These are phyloP conservation scores for Jatropha podagrica DNA, from an alignment of 441 rosid species.

Conservation along the genomic window DNA sequence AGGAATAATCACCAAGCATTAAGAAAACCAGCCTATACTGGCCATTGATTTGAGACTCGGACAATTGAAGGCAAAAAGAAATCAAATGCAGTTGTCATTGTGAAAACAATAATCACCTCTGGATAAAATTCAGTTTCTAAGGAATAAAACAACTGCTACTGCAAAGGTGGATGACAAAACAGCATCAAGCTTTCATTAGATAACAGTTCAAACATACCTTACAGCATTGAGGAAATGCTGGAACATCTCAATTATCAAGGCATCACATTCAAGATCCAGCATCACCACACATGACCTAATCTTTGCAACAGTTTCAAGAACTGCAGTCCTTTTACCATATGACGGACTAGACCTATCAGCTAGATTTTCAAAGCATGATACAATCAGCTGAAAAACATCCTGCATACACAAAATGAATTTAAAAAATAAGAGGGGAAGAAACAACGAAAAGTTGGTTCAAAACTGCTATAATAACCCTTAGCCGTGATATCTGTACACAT, in stretches of 20 bases:
- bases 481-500: neutral
- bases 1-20: neutral
- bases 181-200: neutral
- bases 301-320: conserved; percentile 91
- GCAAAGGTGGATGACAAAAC: neutral
- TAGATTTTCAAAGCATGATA: conserved; percentile 73
- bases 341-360: conserved; percentile 71
- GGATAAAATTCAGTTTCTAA: neutral
- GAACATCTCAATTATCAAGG: conserved; percentile 85
- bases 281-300: conserved; percentile 83
- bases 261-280: conserved; percentile 97
- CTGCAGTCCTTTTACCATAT: conserved; percentile 65
- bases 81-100: neutral
- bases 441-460: conserved; percentile 43
- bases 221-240: conserved; percentile 77
- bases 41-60: neutral
- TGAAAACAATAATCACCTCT: neutral
- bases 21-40: neutral
- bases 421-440: conserved; percentile 2
- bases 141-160: neutral
- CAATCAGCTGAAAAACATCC: conserved; percentile 46
- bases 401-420: conserved; percentile 10
- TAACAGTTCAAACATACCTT: conserved; percentile 49
- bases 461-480: conserved; percentile 3
- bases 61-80: neutral